Percentiles rank a stretch among this genome's conserved stretches.
These are phyloP conservation scores for Bryopsis sp. DNA, from an alignment of 139 green algal genomes.

Conservation along the genomic window DNA sequence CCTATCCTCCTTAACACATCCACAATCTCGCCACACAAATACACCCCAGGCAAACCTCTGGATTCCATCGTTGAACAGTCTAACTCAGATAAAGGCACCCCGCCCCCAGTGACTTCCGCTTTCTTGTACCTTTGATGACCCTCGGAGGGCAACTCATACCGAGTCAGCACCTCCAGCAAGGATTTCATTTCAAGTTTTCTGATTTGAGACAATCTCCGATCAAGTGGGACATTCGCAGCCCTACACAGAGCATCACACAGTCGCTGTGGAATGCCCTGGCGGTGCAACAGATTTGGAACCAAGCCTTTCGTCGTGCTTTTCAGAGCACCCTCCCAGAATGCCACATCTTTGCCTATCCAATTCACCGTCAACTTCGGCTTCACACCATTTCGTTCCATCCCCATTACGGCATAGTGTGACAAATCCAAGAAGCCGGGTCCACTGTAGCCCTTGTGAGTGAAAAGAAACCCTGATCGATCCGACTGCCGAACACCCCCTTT, in stretches of 20 bases:
- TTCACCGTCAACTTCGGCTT: constrained; percentile 7
- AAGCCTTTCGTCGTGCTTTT: constrained; percentile 20
- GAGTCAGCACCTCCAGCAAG: constrained; percentile 49
- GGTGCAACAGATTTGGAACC: constrained; percentile 39
- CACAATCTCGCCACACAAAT: constrained; percentile 76
- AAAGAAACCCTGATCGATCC: constrained; percentile 63
- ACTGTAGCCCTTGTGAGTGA: constrained; percentile 71
- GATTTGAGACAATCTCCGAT: constrained; percentile 26
- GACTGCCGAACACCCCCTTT: constrained; percentile 27
- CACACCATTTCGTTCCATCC: constrained; percentile 15
- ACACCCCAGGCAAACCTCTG: constrained; percentile 39
- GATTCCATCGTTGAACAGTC: constrained; percentile 62
- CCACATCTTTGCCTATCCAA: constrained; percentile 12
- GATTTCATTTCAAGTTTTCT: constrained; percentile 34
- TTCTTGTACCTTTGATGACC: constrained; percentile 65
- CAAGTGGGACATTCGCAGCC: constrained; percentile 33
- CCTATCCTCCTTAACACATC: constrained; percentile 86
- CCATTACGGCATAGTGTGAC: constrained; percentile 60
- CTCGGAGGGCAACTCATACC: constrained; percentile 40
- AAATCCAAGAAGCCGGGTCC: constrained; percentile 78
- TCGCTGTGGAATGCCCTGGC: constrained; percentile 46
- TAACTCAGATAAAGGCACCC: constrained; percentile 65
- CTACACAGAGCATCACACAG: constrained; percentile 61
- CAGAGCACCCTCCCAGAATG: constrained; percentile 14
- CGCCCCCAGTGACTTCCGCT: constrained; percentile 78